Base-by-base conservation (phyloP, 768 basidiomycete genomes). In the Tricholoma saponaceum region DNA sequence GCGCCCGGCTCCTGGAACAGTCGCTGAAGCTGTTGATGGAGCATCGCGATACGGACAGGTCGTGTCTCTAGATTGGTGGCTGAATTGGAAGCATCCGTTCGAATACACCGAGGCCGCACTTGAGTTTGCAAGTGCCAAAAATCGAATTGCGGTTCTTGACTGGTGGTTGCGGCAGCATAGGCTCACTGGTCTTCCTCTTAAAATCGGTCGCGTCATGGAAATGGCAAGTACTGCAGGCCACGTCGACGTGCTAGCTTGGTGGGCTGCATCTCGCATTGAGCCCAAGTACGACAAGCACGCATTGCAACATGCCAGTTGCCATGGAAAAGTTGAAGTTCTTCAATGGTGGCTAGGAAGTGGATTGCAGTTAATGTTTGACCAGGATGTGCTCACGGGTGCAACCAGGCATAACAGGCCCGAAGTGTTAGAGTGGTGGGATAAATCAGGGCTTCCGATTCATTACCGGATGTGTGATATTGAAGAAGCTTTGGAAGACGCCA, bases 381-480 rank as follows among this genome's bases (percentile, higher is more conserved):
- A 83, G 58, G 92, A 94, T 58, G 87, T 84, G 8, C 77, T 95
- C 54, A 83, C 81, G 4, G 86, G 88, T 23, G 92, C 92, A 25
- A 93, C 92, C 25, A 79, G 86, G 63, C 85, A 92, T 69, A 90
- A 92, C 61, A 80, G 88, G 39, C 86, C 87, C 23, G 87, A 89
- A 62, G 88, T 92, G 28, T 73, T 95, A 22, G 86, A 91, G 60
- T 95, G 92, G 92, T 95, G 93, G 93, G 82, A 90, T 60, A 82
- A 81, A 65, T 87, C 83, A 41, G 87, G 87, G 6, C 74, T 94
- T 51, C 80, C 88, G 3, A 84, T 94, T 57, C 89, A 90, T 64
- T 95, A 92, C 71, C 83, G 93, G 54, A 85, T 92, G 81, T 94
- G 92, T 67, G 92, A 95, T 69, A 85, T 95, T 51, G 92, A 95